Conservation (phyloP, 257 asterid genomes). For the Fraxinus excelsior region DNA sequence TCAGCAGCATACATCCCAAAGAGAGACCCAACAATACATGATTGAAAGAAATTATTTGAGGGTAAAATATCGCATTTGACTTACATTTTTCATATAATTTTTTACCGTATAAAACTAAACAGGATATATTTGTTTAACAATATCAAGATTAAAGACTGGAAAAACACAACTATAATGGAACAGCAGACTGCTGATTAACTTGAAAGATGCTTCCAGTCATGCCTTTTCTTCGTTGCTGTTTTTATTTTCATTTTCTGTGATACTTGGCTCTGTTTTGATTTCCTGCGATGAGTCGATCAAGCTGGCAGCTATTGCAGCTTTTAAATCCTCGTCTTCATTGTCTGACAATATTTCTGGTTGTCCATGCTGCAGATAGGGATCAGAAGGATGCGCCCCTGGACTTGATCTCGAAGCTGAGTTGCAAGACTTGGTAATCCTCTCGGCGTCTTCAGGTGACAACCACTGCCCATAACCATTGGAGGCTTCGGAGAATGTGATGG, state of each 20-base stretch:
- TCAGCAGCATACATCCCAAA: not conserved
- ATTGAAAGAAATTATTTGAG: not conserved
- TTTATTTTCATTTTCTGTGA: constrained; percentile 10
- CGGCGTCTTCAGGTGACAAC: constrained; percentile 91
- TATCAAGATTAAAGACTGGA: not conserved
- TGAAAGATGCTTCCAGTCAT: constrained; percentile 15
- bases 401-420: constrained; percentile 33
- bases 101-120: not conserved
- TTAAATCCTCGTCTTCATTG: constrained; percentile 88
- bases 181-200: not conserved
- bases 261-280: constrained; percentile 31
- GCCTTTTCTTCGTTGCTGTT: constrained; percentile 25
- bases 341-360: not conserved
- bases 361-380: constrained; percentile 29
- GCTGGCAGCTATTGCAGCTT: constrained; percentile 97
- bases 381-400: constrained; percentile 26
- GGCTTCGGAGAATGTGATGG: constrained; percentile 71
- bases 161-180: not conserved
- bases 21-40: not conserved
- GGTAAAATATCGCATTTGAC: not conserved
- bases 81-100: too few relatives aligned
- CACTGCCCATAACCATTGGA: constrained; percentile 91
- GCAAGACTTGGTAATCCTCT: constrained; percentile 80
- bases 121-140: not conserved
- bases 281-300: constrained; percentile 63